Evolutionary conservation across 345 rosid species (phyloP).

Genomic region (Cochlearia excelsa): DNA sequence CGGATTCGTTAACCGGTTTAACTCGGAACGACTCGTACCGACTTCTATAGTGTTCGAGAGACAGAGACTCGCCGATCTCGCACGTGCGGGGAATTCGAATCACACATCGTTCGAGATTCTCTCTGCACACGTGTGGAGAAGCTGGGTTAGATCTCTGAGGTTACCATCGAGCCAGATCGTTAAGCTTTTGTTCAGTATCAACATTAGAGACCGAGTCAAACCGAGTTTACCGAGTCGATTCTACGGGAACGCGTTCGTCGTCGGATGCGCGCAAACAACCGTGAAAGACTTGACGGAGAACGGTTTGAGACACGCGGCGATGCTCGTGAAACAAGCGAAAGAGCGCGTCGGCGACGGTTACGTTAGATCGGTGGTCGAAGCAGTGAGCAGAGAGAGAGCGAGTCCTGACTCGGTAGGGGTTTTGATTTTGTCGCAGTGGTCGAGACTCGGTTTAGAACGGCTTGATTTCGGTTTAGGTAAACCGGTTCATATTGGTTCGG

Average conservation of each 20-base stretch:
- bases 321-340: constrained; percentile 65
- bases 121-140: constrained; percentile 80
- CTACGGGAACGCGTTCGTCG: constrained; percentile 84
- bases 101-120: constrained; percentile 78
- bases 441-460: constrained; percentile 71
- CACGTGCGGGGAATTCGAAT: constrained; percentile 16
- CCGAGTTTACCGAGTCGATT: constrained; percentile 69
- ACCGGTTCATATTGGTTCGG: constrained; percentile 64
- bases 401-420: constrained; percentile 74
- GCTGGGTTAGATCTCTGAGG: constrained; percentile 74
- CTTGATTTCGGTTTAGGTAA: constrained; percentile 77
- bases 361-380: constrained; percentile 56
- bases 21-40: constrained; percentile 54
- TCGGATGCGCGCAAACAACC: constrained; percentile 64
- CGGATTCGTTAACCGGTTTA: constrained; percentile 60
- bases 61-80: constrained; percentile 44
- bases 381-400: constrained; percentile 50
- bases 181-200: constrained; percentile 73
- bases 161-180: constrained; percentile 57
- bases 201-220: constrained; percentile 62
- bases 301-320: constrained; percentile 53
- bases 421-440: constrained; percentile 79
- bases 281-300: constrained; percentile 58
- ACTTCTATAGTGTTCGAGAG: constrained; percentile 52
- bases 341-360: constrained; percentile 53